Evolutionary conservation across 148 eudicot species (phyloP).

Genomic region (Spergularia bocconei): DNA sequence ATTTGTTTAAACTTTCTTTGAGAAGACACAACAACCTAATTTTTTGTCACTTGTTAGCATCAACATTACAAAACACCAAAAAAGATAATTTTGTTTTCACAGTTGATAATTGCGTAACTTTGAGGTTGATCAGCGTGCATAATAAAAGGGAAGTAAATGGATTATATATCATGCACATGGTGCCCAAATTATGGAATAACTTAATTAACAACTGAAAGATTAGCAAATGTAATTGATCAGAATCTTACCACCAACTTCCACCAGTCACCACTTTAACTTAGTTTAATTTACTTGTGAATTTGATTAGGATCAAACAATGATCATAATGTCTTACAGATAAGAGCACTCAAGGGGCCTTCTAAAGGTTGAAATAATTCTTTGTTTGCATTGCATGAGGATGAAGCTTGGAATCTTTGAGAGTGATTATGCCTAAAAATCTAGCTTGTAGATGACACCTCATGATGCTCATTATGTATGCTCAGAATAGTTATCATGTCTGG

Average conservation of each 20-base stretch:
- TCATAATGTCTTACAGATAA: conserved; percentile 12
- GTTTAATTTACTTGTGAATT: not conserved
- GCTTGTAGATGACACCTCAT: not conserved
- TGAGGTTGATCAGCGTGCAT: not conserved
- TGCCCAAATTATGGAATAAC: not conserved
- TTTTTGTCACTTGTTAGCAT: not conserved
- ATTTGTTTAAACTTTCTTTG: not conserved
- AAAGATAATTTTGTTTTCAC: not conserved
- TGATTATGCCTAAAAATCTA: not conserved
- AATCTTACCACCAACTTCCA: conserved; percentile 28
- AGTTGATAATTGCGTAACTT: not conserved
- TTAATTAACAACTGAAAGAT: conserved; percentile 4
- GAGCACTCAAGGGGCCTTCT: conserved; percentile 1
- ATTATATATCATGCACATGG: conserved; percentile 9
- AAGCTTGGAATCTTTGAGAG: conserved; percentile 1
- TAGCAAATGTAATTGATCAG: not conserved
- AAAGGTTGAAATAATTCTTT: conserved; percentile 16
- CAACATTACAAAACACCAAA: not conserved
- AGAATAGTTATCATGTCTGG: not conserved
- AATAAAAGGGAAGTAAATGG: not conserved
- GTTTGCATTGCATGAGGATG: conserved; percentile 14
- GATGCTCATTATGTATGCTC: not conserved
- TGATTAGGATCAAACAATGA: conserved; percentile 15
- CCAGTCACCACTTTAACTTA: conserved; percentile 24
- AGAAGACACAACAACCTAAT: not conserved